Percentiles rank a stretch among this genome's conserved stretches.
phyloP scores from a whole-genome alignment of 805 yeast genomes.

The Suhomyces sp. region DNA sequence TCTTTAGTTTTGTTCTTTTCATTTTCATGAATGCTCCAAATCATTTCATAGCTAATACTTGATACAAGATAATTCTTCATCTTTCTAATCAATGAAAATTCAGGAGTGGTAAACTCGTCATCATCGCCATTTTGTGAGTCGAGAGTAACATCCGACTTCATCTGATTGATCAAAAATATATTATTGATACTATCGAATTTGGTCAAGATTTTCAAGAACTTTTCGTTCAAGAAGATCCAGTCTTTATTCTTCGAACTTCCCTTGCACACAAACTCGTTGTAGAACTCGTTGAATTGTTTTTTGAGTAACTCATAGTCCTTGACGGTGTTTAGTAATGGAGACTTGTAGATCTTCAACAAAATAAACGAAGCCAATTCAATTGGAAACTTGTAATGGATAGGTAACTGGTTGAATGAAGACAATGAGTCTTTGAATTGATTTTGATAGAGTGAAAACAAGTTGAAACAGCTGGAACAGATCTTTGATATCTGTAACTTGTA shows the following conservation, averaged over 20 bases:
- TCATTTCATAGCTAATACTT: constrained; percentile 37
- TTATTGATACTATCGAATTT: constrained; percentile 21
- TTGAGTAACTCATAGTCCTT: constrained; percentile 26
- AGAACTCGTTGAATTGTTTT: constrained; percentile 19
- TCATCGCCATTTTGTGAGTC: constrained; percentile 5
- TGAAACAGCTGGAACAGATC: constrained; percentile 20
- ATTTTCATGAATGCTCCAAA: constrained; percentile 34
- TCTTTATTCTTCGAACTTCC: constrained; percentile 12
- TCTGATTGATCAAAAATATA: constrained; percentile 11
- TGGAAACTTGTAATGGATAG: constrained; percentile 40
- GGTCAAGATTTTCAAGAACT: constrained; percentile 20
- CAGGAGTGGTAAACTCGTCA: constrained; percentile 6
- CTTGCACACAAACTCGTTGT: constrained; percentile 13
- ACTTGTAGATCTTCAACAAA: constrained; percentile 30
- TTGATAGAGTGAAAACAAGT: constrained; percentile 25
- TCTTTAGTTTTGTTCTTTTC: constrained; percentile 11
- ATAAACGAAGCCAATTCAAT: constrained; percentile 32
- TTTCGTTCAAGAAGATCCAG: constrained; percentile 24
- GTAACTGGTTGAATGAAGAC: constrained; percentile 27
- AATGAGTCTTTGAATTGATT: constrained; percentile 13
- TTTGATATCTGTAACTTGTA: constrained; percentile 28
- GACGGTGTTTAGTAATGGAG: constrained; percentile 25
- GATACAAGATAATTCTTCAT: constrained; percentile 35
- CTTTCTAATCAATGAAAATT: constrained; percentile 30
- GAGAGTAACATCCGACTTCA: constrained; percentile 3